Evolutionary conservation across 2,329 filamentous ascomycete species (phyloP), one percentile per base, ranked within the genome.

Genomic region (Neofusicoccum sp.): DNA sequence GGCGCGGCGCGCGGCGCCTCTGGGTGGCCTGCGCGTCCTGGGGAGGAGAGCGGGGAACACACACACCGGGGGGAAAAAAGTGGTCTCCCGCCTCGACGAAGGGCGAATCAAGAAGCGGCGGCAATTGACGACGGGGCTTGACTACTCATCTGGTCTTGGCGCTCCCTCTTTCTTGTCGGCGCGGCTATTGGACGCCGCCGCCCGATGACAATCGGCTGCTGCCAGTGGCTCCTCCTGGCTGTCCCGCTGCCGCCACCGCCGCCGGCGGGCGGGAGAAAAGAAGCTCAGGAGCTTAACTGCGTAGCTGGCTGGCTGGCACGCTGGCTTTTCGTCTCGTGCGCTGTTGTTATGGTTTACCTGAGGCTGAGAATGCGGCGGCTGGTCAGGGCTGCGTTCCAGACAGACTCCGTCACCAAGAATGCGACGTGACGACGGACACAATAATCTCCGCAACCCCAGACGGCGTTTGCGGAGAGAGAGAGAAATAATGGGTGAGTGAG

Each of bases 21-120:
- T 28, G 8, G 9, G 39, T 58, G 54, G 54, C 54, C 39, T 41
- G 54, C 54, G 54, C 54, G 54, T 6, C 36, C 41, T 58, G 39
- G 29, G 36, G 31, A 6, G 7, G 11, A 22, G 45, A 28, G 54
- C 54, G 54, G 41, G 54, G 54, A 58, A 44, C 12, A 31, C 22
- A 22, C 22, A 22, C 22, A 22, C 22, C 2, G 22, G 28, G 3
- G 31, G 14, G 11, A n/a, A 6, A 56, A 28, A 33, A 28, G n/a
- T 33, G 29, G 47, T 29, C 29, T 34, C 11, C 28, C 47, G 12
- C 45, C 28, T 36, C 31, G 47, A n/a, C 6, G 7, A 31, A 50
- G 22, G 31, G 22, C 48, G 48, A 50, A 50, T 50, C 48, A 50
- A 50, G 48, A 11, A 2, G 14, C 48, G 48, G 48, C 48, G 48